A percentile compares a stretch with the other conserved stretches of the same genome.
phyloP scores from a whole-genome alignment of 1,284 basidiomycete genomes.

The Ustilago vetiveriae region DNA sequence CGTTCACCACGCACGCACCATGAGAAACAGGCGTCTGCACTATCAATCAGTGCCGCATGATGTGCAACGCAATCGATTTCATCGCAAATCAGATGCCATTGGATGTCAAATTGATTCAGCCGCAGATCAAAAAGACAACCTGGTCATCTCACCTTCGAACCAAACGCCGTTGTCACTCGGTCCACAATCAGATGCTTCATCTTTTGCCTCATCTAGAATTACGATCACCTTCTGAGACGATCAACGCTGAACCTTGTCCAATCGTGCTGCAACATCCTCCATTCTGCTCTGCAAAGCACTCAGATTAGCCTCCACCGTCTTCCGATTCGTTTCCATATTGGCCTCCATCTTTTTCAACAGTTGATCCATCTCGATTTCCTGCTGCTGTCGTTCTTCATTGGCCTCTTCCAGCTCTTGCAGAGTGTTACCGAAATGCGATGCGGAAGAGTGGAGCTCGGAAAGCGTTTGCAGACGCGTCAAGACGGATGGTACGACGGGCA shows the following conservation, averaged over 20 bases:
- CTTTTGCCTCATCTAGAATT: background rate
- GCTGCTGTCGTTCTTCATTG: constrained; percentile 74
- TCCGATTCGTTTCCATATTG: constrained; percentile 75
- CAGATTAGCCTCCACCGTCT: constrained; percentile 67
- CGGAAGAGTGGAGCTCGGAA: constrained; percentile 81
- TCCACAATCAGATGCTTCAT: background rate
- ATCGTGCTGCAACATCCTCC: constrained; percentile 74
- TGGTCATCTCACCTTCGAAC: too few species aligned
- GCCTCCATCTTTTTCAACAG: constrained; percentile 73
- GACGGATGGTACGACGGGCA: constrained; percentile 91
- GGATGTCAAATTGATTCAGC: too few species aligned
- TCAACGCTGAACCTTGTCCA: constrained; percentile 70
- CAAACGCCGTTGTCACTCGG: too few species aligned
- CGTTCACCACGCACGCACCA: background rate
- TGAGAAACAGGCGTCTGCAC: background rate
- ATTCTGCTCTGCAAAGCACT: constrained; percentile 78
- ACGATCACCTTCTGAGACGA: too few species aligned
- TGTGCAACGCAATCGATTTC: too few species aligned
- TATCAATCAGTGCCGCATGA: too few species aligned
- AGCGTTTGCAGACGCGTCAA: constrained; percentile 85
- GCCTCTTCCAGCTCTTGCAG: constrained; percentile 79
- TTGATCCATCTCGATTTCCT: constrained; percentile 75
- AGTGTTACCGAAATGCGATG: constrained; percentile 74
- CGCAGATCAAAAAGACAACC: too few species aligned
- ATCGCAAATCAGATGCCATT: too few species aligned